Evolutionary conservation across 768 basidiomycete species (phyloP), one percentile per base, ranked within the genome.

Genomic region (Butyriboletus loyo): DNA sequence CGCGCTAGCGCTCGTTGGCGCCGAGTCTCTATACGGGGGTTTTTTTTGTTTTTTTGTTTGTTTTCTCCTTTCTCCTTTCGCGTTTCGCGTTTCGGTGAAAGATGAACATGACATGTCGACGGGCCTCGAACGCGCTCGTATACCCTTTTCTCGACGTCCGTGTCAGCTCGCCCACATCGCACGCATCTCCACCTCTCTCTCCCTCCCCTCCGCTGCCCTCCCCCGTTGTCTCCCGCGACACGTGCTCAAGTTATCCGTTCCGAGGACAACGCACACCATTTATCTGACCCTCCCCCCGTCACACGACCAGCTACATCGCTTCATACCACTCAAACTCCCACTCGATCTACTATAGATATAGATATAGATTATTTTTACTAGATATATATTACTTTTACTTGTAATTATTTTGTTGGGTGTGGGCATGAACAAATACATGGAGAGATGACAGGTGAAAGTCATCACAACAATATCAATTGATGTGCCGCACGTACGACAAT

Each of bases 371-470:
- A 14, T 10, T 11, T 28, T 43, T 4, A 22, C 25, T 15, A 22
- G 9, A 45, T 21, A 28, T 54, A 54, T 24, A 30, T 41, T 55
- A 53, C 53, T 45, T 54, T 27, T 45, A 54, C 8, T n/a, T 7
- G 36, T 37, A 27, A 40, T 30, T 19, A 24, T 41, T 22, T 44
- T 32, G 31, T 28, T 24, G 17, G 10, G 17, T n/a, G 42, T 30
- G 11, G 11, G 17, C 42, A 37, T 22, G 31, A 45, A 39, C 13
- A n/a, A 14, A 22, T n/a, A 38, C 22, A 36, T 1, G n/a, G 11
- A 27, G 21, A 11, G 27, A 54, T 10, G 38, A 17, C 21, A 17
- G n/a, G 27, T 36, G 21, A 19, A 15, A 17, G 49, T 46, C 30
- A 24, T 42, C 39, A 38, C 28, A 37, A 32, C 25, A 15, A 15